Conservation (phyloP, 2,329 filamentous ascomycete species). For the Cercospora sojina region DNA sequence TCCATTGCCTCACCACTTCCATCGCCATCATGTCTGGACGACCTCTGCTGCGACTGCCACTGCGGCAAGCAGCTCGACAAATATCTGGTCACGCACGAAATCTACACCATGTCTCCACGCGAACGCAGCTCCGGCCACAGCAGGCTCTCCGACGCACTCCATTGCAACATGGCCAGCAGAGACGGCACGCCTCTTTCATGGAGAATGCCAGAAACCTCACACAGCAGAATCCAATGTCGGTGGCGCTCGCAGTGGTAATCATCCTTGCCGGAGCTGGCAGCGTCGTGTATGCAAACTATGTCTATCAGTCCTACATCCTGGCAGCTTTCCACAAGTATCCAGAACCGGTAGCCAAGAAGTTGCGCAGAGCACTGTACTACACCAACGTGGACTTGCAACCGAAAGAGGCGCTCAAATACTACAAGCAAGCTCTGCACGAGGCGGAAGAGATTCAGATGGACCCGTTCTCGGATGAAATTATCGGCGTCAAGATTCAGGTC, state of each 20-base stretch:
- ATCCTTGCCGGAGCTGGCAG: conserved; percentile 43
- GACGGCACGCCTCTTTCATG: conserved; percentile 28
- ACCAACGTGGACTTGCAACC: conserved; percentile 74
- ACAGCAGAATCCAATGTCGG: conserved; percentile 41
- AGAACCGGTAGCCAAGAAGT: conserved; percentile 69
- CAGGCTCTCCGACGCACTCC: conserved; percentile 18
- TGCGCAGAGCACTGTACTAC: conserved; percentile 84
- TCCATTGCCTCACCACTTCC: background rate
- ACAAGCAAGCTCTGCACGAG: conserved; percentile 72
- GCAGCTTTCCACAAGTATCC: conserved; percentile 59
- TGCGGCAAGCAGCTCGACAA: conserved; percentile 23
- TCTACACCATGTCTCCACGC: conserved; percentile 23
- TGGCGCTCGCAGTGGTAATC: conserved; percentile 36
- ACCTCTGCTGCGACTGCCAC: conserved; percentile 29
- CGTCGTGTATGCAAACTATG: conserved; percentile 47
- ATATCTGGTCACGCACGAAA: conserved; percentile 12
- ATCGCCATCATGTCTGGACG: conserved; percentile 40
- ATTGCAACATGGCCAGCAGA: conserved; percentile 19
- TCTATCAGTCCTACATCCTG: conserved; percentile 50
- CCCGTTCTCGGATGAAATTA: conserved; percentile 84
- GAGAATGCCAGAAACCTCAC: conserved; percentile 38
- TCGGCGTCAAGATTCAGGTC: conserved; percentile 83
- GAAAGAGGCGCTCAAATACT: conserved; percentile 76
- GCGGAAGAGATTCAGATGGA: conserved; percentile 76
- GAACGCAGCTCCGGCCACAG: conserved; percentile 11